phyloP scores from a whole-genome alignment of 2,329 filamentous ascomycete species.

The Pyrenophora teres region DNA sequence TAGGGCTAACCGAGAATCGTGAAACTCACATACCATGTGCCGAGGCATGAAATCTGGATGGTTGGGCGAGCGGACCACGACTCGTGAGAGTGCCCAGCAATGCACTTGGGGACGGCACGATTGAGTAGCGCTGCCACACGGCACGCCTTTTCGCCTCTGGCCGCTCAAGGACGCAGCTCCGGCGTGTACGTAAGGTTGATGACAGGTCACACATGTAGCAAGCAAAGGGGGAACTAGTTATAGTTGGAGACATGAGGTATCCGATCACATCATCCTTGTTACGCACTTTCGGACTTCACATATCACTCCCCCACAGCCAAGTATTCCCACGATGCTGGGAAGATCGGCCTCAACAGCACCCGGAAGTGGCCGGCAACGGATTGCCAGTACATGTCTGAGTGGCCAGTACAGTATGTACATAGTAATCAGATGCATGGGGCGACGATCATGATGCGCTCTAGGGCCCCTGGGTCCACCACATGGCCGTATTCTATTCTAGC shows the following conservation, averaged over 20 bases:
- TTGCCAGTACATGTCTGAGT: neutral
- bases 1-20: conserved; percentile 10
- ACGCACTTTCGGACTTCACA: neutral
- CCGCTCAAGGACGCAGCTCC: neutral
- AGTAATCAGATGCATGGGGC: neutral
- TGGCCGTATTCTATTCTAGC: neutral
- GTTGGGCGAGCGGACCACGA: conserved; percentile 1
- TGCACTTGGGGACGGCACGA: conserved; percentile 1
- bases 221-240: conserved; percentile 3
- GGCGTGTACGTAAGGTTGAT: neutral
- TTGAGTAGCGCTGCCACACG: neutral
- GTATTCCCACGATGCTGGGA: neutral
- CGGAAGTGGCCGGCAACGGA: too few relatives aligned
- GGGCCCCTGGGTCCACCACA: too few relatives aligned
- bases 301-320: neutral
- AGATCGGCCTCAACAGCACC: conserved; percentile 5
- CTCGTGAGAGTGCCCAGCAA: neutral
- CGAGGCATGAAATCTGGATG: conserved; percentile 4
- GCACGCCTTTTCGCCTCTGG: neutral
- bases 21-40: conserved; percentile 12
- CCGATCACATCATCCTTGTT: neutral
- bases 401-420: neutral
- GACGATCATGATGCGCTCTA: neutral
- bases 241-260: neutral
- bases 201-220: neutral